Base-by-base conservation (phyloP, 495 filamentous ascomycete genomes). In the Sporormia fimetaria region DNA sequence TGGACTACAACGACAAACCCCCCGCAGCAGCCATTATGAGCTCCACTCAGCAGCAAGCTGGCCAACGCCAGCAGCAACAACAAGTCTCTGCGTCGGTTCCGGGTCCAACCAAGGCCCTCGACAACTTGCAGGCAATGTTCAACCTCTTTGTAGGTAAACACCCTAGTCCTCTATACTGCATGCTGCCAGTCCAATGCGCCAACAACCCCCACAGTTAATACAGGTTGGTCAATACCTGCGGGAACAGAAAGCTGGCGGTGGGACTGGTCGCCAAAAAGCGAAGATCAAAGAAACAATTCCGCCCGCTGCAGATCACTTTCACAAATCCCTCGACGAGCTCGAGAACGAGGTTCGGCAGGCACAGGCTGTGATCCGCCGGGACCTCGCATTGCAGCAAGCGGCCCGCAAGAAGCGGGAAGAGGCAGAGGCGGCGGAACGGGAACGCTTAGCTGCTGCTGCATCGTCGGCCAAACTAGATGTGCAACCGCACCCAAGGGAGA, bases 261-360 rank as follows among this genome's bases (percentile, higher is more conserved):
- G 22, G 25, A 14, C 33, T 11, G 36, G 24, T 3, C 46, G 30
- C 21, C 18, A 11, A 16, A 33, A 33, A 14, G 24, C 20, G 16
- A 21, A 4, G 9, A 24, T 57, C 15, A 45, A 50, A 28, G 35
- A 24, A 23, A 23, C 40, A 34, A 31, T 57, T 14, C 37, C 52
- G 21, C 44, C 31, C 20, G 41, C 49, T 11, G 4, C 34, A 8
- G 42, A 49, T 14, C 48, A 49, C 42, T 59, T 54, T 33, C 50
- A 59, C 27, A 43, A 52, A 16, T 36, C 42, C 6, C 54, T 59
- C 18, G 56, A 59, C 39, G 40, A 50, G 40, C 54, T 59, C 4
- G 56, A 59, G 33, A 35, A 39, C 21, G 51, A 59, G 30, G 7
- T 58, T 10, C 20, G 29, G 25, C 22, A 38, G 24, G 54, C 53